Percentiles rank a stretch among this genome's conserved stretches.
Evolutionary conservation across 768 basidiomycete species (phyloP).

Genomic region (Mycena galericulata): DNA sequence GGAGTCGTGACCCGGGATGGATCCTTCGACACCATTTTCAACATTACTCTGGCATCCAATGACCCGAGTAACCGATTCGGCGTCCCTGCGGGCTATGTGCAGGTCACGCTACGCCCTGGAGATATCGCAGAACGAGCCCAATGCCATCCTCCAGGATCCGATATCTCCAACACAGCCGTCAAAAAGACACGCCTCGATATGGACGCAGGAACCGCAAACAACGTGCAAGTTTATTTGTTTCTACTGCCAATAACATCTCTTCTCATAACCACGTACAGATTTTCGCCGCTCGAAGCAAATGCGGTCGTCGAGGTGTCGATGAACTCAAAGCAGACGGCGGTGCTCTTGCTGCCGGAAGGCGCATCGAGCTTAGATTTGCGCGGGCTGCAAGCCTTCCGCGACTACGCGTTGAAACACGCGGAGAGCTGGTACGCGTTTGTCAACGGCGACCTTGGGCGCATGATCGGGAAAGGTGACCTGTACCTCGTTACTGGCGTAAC

Average conservation of each 20-base stretch:
- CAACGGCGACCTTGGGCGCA: constrained; percentile 8
- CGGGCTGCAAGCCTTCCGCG: neutral
- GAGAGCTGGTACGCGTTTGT: constrained; percentile 30
- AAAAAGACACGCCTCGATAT: constrained; percentile 14
- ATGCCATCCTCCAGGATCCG: constrained; percentile 4
- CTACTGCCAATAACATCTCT: neutral
- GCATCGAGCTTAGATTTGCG: constrained; percentile 17
- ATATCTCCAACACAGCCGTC: constrained; percentile 8
- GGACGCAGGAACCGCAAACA: neutral
- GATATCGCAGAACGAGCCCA: neutral
- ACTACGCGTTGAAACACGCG: constrained; percentile 26
- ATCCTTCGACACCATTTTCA: constrained; percentile 31
- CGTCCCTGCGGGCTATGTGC: constrained; percentile 21
- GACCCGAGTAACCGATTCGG: constrained; percentile 26
- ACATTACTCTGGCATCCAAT: constrained; percentile 17
- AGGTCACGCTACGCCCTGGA: neutral
- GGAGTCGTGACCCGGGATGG: constrained; percentile 30
- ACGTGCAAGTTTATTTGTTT: constrained; percentile 1
- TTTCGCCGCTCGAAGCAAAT: constrained; percentile 1
- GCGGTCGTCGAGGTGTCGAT: constrained; percentile 20
- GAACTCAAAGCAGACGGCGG: constrained; percentile 9
- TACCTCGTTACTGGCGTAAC: constrained; percentile 26
- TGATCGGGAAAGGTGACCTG: constrained; percentile 16
- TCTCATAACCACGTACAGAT: neutral
- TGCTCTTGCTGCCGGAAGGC: constrained; percentile 31